Conservation (phyloP, 169 alveolate genomes). For the Eimeria sp. region DNA sequence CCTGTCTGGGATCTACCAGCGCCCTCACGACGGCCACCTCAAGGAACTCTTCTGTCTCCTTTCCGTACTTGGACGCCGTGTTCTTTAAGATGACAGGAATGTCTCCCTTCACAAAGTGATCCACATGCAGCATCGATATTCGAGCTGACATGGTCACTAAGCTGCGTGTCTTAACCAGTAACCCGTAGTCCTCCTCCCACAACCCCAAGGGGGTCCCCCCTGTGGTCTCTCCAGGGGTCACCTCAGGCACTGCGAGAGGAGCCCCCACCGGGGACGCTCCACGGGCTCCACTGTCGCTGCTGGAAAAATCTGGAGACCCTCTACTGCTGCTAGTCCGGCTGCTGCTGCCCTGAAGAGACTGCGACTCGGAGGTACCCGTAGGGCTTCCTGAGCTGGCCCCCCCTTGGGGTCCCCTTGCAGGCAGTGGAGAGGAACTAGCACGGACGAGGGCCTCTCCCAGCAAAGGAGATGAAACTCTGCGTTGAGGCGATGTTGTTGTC, state of each 20-base stretch:
- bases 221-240: not conserved
- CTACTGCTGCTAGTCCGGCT: no score
- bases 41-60: constrained; percentile 76
- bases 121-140: constrained; percentile 85
- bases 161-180: constrained; percentile 59
- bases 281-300: not conserved
- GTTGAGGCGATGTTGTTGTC: no score
- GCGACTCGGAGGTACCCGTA: no score
- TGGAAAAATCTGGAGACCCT: not conserved
- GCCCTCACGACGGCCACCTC: constrained; percentile 82
- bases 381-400: no score
- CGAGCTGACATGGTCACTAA: constrained; percentile 18
- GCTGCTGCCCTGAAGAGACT: no score
- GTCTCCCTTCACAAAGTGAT: constrained; percentile 94
- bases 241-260: no score
- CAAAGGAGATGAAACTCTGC: no score
- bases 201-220: not conserved
- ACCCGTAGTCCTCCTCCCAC: constrained; percentile 28
- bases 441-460: no score
- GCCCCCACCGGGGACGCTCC: no score
- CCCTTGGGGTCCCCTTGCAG: no score
- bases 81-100: constrained; percentile 93
- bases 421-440: no score
- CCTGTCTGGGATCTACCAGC: constrained; percentile 84
- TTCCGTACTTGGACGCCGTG: constrained; percentile 67